These are phyloP conservation scores for Agastache rugosa DNA, from an alignment of 257 asterid genomes.

Conservation along the genomic window DNA sequence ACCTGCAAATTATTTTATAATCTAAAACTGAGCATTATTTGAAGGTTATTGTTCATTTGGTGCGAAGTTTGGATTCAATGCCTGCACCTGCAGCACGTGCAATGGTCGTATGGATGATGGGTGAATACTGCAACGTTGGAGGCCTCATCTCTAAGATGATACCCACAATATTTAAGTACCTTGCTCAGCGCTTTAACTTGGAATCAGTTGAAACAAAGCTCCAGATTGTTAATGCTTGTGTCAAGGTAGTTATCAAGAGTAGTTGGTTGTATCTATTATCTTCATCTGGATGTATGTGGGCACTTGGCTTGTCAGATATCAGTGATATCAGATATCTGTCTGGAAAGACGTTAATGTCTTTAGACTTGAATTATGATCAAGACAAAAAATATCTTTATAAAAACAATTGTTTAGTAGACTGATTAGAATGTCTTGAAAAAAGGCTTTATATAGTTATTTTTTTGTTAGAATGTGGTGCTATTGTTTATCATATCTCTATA, in stretches of 20 bases:
- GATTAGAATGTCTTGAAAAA: neutral
- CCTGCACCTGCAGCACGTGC: conserved; percentile 88
- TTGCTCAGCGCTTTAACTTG: conserved; percentile 69
- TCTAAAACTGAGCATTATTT: conserved; percentile 39
- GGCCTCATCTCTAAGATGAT: conserved; percentile 64
- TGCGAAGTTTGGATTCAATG: conserved; percentile 78
- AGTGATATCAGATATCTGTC: conserved; percentile 13
- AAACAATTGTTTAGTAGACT: conserved; percentile 3
- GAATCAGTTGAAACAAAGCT: conserved; percentile 90
- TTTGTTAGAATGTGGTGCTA: conserved; percentile 3
- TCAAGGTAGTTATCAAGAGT: conserved; percentile 62
- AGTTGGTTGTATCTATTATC: conserved; percentile 11
- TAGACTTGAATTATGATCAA: conserved; percentile 22
- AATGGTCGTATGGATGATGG: conserved; percentile 94
- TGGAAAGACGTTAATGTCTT: conserved; percentile 9
- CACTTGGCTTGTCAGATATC: conserved; percentile 28
- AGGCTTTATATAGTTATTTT: neutral
- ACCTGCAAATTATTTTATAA: neutral
- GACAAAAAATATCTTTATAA: neutral
- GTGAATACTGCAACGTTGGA: conserved; percentile 77
- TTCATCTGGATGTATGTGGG: conserved; percentile 15
- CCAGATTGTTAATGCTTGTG: conserved; percentile 83
- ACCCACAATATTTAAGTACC: conserved; percentile 70
- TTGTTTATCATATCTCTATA: neutral
- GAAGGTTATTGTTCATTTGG: conserved; percentile 83